Evolutionary conservation across 257 asterid species (phyloP), one percentile per base, ranked within the genome.

Genomic region (Ophiorrhiza pumila): DNA sequence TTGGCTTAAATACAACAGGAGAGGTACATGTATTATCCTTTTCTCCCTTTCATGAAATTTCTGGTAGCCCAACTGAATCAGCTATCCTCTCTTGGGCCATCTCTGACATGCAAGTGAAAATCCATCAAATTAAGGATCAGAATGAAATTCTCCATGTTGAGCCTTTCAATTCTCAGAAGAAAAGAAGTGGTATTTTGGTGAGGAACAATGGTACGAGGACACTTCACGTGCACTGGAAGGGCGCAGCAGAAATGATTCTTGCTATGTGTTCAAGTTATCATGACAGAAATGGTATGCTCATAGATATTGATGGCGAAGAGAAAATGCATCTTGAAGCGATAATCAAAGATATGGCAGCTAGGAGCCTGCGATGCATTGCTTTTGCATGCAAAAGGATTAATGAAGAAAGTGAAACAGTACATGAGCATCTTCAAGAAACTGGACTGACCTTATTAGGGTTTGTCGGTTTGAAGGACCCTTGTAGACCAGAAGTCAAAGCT

Each of bases 51-150:
- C 79, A 49, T 22, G 76, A 70, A 55, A 57, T 76, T 39, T 71
- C 70, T 9, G 81, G 81, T 27, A 77, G 73, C 56, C 81, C 81
- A 8, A 71, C 81, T 45, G 81, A 77, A 27, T 62, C 72, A 2
- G 77, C 81, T 20, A 71, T 77, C 61, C 71, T 71, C 27, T 60
- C 29, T 14, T 72, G 76, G 76, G 76, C 60, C 11, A 25, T 60
- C 32, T 9, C 61, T 57, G 55, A 71, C 5, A 47, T 53, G 67
- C 43, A 65, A 18, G 22, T 77, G 63, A 46, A 71, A 23, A 32
- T 37, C 18, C 46, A 65, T 7, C 71, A 62, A 42, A 37, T 63
- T 45, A 64, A 43, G 46, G 52, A 71, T 12, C 65, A 39, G 20
- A 18, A 63, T 67, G 59, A 34, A 20, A 34, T 71, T 53, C 80